phyloP scores from a whole-genome alignment of 148 eudicot species.

The Rhododendron kiyosumense region DNA sequence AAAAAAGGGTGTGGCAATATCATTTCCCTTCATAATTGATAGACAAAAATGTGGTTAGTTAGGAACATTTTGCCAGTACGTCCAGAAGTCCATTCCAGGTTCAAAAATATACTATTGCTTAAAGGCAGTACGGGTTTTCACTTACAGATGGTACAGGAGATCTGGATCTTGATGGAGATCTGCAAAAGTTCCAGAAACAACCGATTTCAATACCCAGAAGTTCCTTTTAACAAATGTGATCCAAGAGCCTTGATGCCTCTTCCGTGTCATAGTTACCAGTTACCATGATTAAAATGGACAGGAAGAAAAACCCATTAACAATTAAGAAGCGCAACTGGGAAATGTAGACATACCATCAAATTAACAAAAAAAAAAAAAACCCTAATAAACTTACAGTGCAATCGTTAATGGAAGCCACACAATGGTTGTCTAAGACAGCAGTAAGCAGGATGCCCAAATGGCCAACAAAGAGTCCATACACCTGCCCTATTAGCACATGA shows the following conservation, averaged over 20 bases:
- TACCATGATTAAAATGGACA: slow-evolving; percentile 33
- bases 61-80: slow-evolving; percentile 57
- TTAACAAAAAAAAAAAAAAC: neutral
- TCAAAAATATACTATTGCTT: slow-evolving; percentile 59
- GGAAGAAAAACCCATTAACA: slow-evolving; percentile 19
- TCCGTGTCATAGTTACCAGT: slow-evolving; percentile 58
- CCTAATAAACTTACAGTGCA: slow-evolving; percentile 18
- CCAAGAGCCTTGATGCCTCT: slow-evolving; percentile 80
- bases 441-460: slow-evolving; percentile 24
- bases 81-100: slow-evolving; percentile 54
- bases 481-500: slow-evolving; percentile 7
- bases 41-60: slow-evolving; percentile 31
- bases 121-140: slow-evolving; percentile 44
- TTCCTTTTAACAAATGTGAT: slow-evolving; percentile 56
- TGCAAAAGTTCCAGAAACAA: slow-evolving; percentile 99
- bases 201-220: slow-evolving; percentile 58
- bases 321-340: slow-evolving; percentile 21
- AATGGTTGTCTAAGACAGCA: slow-evolving; percentile 12
- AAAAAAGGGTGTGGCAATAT: too few species aligned
- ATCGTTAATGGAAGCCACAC: slow-evolving; percentile 16
- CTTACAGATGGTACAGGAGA: slow-evolving; percentile 87
- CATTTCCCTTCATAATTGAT: slow-evolving; percentile 27
- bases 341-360: neutral
- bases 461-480: slow-evolving; percentile 44
- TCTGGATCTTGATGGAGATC: slow-evolving; percentile 94